Evolutionary conservation across 2,329 filamentous ascomycete species (phyloP), one percentile per base, ranked within the genome.

Genomic region (Chaetomium sp.): DNA sequence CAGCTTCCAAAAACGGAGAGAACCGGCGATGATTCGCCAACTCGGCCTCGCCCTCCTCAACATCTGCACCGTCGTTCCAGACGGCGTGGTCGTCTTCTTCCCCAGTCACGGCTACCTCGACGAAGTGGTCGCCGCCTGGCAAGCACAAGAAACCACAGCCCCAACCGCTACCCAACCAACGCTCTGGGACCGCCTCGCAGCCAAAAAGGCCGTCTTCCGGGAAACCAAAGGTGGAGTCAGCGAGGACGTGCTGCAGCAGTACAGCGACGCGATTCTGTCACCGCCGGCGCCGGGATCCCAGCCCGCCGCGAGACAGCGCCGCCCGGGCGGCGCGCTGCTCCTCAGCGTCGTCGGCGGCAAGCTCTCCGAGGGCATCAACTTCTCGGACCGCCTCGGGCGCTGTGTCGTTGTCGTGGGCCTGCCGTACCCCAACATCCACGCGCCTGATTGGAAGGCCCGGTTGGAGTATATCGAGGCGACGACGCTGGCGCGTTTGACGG

Each of bases 331-430:
- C 0, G 94, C 91, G 0, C 79, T 98, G 0, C 84, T 99, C 0
- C 85, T 99, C 29, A 93, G 92, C 61, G 93, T 99, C 3, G 90
- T 99, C 2, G 94, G 94, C 62, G 95, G 95, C 16, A 96, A 94
- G 70, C 89, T 99, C 79, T 96, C 92, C 64, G 95, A 99, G 78
- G 95, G 95, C 69, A 99, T 99, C 79, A 99, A 99, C 78, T 99
- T 99, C 79, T 94, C 92, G 0, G 93, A 99, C 78, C 83, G 85
- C 3, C 86, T 99, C 0, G 95, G 95, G 1, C 88, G 95, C 29
- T 94, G 91, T 61, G 93, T 99, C 9, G 81, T 96, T 16, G 90
- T 98, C n/a, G 86, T 98, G 16, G 95, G 95, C 0, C 80, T 99
- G 4, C 95, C 95, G 0, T 99, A 96, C 71, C 93, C 95, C 0